A percentile compares a stretch with the other conserved stretches of the same genome.
These are phyloP conservation scores for Chlamydomonas reinhardtii DNA, from an alignment of 163 green algal species.

Conservation along the genomic window DNA sequence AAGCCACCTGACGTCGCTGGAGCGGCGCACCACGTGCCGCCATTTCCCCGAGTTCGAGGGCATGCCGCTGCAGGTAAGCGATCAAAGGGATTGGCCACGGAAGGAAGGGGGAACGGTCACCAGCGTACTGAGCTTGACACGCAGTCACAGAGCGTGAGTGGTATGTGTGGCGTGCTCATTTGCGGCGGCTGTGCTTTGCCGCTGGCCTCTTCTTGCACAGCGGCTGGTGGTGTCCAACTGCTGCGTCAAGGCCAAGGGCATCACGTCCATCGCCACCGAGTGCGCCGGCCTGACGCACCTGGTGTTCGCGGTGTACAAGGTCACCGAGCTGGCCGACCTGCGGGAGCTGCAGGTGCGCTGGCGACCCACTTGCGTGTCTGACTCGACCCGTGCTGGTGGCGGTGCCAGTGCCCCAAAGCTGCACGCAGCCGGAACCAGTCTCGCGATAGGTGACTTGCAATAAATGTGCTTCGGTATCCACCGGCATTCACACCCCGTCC, in stretches of 20 bases:
- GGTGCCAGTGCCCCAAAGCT: too few species aligned
- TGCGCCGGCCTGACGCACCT: conserved; percentile 45
- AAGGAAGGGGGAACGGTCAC: too few species aligned
- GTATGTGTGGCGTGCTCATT: neutral
- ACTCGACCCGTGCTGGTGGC: too few species aligned
- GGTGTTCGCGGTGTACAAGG: conserved; percentile 54
- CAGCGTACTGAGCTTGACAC: too few species aligned
- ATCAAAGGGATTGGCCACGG: too few species aligned
- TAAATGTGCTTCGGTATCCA: too few species aligned
- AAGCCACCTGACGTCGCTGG: conserved; percentile 37
- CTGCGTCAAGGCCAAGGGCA: conserved; percentile 55
- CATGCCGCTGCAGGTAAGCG: conserved; percentile 47
- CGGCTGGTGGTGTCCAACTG: conserved; percentile 50
- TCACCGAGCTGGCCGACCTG: conserved; percentile 36
- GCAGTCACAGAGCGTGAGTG: too few species aligned
- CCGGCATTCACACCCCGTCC: too few species aligned
- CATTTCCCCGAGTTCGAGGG: conserved; percentile 51
- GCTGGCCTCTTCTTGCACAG: neutral
- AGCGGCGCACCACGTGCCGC: conserved; percentile 50
- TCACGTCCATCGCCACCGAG: conserved; percentile 45
- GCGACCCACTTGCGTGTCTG: neutral
- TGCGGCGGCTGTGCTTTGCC: neutral
- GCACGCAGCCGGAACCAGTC: too few species aligned
- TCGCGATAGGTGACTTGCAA: too few species aligned
- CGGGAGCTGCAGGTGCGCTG: conserved; percentile 37